Evolutionary conservation across 768 basidiomycete genomes (phyloP), one percentile per base, ranked within the genome.

Genomic region (Boletales sp.): DNA sequence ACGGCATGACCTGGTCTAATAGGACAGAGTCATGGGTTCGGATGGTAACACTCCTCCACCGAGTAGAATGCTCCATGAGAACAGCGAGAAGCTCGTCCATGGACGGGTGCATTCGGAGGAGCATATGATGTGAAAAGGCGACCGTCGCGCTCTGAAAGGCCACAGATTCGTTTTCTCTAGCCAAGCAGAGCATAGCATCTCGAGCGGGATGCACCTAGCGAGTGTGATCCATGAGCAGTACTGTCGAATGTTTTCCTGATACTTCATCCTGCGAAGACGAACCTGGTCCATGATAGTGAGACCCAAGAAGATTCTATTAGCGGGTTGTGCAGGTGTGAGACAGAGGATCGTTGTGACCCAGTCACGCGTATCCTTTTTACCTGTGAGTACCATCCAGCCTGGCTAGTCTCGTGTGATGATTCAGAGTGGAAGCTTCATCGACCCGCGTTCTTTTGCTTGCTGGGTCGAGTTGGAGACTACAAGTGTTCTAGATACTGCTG

Each of bases 401-500:
- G 43, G 37, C 32, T 35, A 2, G 36, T 52, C 32, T 32, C 18
- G 58, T 30, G 66, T 67, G 90, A 92, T 91, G 87, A 92, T 81
- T 87, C 84, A 87, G 90, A 92, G 90, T 92, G 90, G 90, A 89
- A 83, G 73, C 90, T 85, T 71, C 67, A 86, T 80, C 73, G 77
- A 90, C 81, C 86, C 76, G 70, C 68, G 57, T 66, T 60, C 14
- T 47, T 27, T 39, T 47, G 52, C 53, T 56, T 54, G 74, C 67
- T 70, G 86, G 86, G 84, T 87, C 72, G 79, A 78, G 54, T 64
- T 79, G 88, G 75, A 79, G 90, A 91, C 87, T 72, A 64, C 61
- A 74, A 73, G 82, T 78, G 87, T 89, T 90, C 88, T 77, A 83
- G 90, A 92, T 93, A 93, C 90, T 93, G 82, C 89, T 93, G 90